Evolutionary conservation across 169 alveolate species (phyloP).

Genomic region (Cryptosporidium ubiquitum): DNA sequence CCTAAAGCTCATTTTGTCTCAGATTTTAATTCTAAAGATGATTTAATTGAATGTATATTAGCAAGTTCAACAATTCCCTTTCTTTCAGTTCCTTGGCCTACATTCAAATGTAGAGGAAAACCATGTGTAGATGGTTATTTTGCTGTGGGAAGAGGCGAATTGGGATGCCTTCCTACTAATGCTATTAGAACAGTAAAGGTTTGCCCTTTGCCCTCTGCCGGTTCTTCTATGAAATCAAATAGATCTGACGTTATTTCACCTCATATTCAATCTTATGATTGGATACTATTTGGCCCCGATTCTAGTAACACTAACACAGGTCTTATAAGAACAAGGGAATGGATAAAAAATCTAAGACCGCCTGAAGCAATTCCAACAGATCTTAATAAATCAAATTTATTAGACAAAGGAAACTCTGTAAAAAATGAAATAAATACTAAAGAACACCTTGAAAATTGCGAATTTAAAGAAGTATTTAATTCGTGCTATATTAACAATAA

Average conservation of each 20-base stretch:
- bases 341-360: slow-evolving; percentile 30
- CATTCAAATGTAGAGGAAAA: slow-evolving; percentile 63
- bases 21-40: slow-evolving; percentile 62
- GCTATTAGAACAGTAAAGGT: slow-evolving; percentile 70
- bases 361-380: neutral
- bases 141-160: slow-evolving; percentile 73
- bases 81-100: slow-evolving; percentile 72
- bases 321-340: slow-evolving; percentile 5
- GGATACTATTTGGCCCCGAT: slow-evolving; percentile 47
- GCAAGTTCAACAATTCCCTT: slow-evolving; percentile 73
- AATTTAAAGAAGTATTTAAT: neutral
- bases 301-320: neutral
- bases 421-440: neutral
- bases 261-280: slow-evolving; percentile 51
- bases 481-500: slow-evolving; percentile 14
- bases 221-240: slow-evolving; percentile 63
- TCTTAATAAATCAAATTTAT: neutral
- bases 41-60: slow-evolving; percentile 54
- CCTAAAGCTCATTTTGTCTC: slow-evolving; percentile 71
- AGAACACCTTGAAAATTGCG: neutral
- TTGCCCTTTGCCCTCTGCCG: slow-evolving; percentile 73
- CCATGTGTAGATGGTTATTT: slow-evolving; percentile 70
- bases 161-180: slow-evolving; percentile 67
- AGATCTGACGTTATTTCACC: slow-evolving; percentile 65
- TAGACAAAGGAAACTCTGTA: neutral